Base-by-base conservation (phyloP, 1,139 yeast species). In the Zygosaccharomyces sapae region DNA sequence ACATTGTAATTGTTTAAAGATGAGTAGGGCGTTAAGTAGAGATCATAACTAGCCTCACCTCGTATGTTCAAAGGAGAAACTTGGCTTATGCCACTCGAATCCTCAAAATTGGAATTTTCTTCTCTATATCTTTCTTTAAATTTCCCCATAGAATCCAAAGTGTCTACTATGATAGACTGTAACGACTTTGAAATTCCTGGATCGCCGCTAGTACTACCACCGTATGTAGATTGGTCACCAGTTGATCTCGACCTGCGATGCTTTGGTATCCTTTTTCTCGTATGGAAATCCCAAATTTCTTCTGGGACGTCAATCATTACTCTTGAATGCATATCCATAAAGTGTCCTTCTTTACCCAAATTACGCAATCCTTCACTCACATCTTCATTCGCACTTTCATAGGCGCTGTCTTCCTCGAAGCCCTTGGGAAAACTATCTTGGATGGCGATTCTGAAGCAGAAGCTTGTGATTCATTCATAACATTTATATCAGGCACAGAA, bases 21-120 rank as follows among this genome's bases (percentile, higher is more conserved):
- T 0, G 72, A 65, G 36, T 65, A 62, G 2, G 70, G 61, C 6
- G 67, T 56, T 12, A 70, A 47, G 43, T 63, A 68, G 8, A 70
- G 53, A 27, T 57, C 38, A 30, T 52, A 38, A 18, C 31, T 51
- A 12, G 42, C 45, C 16, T 38, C 41, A 12, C 47, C 44, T n/a
- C 47, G 50, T 18, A 54, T 39, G 4, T 48, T 46, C 13, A 49
- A 33, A 3, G 54, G 56, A 10, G 54, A 42, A 10, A 46, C 44
- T 12, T 44, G 48, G 25, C 51, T 45, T 6, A 31, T 27, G 33
- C 36, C 43, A 16, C 44, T 40, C 8, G 12, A 16, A n/a, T 43
- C 35, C n/a, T 27, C 37, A 20, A 25, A 35, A 19, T 35, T 24
- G 9, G 38, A 33, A 25, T 38, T 12, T 16, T 38, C 37, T 27